These are phyloP conservation scores for Falciphora oryzae DNA, from an alignment of 2,329 filamentous ascomycete species.

Conservation along the genomic window DNA sequence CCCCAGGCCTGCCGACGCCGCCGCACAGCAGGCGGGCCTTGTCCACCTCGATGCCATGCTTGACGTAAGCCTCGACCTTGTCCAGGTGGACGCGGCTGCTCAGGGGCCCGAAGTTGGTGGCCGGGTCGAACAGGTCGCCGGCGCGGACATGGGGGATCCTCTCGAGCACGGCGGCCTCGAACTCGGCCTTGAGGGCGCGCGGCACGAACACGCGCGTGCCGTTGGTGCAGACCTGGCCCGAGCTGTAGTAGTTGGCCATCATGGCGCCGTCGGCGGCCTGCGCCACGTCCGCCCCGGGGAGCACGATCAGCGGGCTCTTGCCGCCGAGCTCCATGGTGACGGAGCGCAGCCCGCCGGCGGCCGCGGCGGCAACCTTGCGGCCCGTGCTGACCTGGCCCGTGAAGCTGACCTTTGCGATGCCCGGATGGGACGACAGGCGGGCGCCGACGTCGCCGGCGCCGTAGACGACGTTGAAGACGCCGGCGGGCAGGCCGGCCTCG, in stretches of 20 bases:
- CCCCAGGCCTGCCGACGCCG: slow-evolving; percentile 53
- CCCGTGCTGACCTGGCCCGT: slow-evolving; percentile 14
- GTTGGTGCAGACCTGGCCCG: slow-evolving; percentile 89
- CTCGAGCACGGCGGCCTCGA: slow-evolving; percentile 63
- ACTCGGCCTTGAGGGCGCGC: slow-evolving; percentile 53
- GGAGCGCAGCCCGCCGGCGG: slow-evolving; percentile 13
- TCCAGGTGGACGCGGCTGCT: slow-evolving; percentile 68
- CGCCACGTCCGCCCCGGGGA: slow-evolving; percentile 73
- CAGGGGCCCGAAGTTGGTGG: slow-evolving; percentile 79
- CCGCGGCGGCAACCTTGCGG: slow-evolving; percentile 11
- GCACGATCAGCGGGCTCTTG: slow-evolving; percentile 61
- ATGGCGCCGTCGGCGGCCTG: slow-evolving; percentile 84
- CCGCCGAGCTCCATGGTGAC: slow-evolving; percentile 37
- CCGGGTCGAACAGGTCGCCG: slow-evolving; percentile 64
- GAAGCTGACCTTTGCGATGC: slow-evolving; percentile 12
- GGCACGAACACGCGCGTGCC: slow-evolving; percentile 85
- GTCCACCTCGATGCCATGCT: slow-evolving; percentile 67
- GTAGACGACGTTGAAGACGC: slow-evolving; percentile 62
- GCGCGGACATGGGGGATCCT: slow-evolving; percentile 66
- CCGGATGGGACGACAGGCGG: slow-evolving; percentile 10
- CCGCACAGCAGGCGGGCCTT: slow-evolving; percentile 69
- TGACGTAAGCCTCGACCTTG: slow-evolving; percentile 74
- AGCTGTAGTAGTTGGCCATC: slow-evolving; percentile 92
- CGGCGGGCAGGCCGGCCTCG: slow-evolving; percentile 39
- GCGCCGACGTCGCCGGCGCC: slow-evolving; percentile 41